These are phyloP conservation scores for Phytophthora parvispora DNA, from an alignment of 352 stramenopile species.

Conservation along the genomic window DNA sequence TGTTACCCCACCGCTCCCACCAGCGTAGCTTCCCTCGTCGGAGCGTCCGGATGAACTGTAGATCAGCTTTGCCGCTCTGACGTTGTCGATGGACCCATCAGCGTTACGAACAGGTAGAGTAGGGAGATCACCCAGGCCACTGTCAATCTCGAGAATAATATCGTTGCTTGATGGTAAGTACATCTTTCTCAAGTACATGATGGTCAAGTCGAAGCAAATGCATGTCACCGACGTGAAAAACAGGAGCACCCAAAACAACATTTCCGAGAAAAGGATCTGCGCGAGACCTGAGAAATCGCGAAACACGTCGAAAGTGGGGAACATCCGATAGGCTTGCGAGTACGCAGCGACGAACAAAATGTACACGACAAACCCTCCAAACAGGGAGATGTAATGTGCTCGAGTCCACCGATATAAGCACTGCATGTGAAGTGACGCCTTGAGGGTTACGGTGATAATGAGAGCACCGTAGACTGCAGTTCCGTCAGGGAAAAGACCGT, in stretches of 20 bases:
- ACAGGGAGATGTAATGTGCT: conserved; percentile 75
- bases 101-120: conserved; percentile 17
- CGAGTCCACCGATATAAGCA: conserved; percentile 79
- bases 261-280: conserved; percentile 62
- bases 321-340: conserved; percentile 69
- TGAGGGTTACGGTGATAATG: conserved; percentile 83
- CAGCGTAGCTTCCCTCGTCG: conserved; percentile 40
- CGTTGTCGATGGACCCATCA: conserved; percentile 17
- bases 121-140: conserved; percentile 55
- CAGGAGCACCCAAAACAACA: conserved; percentile 71
- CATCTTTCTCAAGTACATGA: conserved; percentile 87
- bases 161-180: conserved; percentile 86
- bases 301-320: conserved; percentile 79
- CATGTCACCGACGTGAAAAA: conserved; percentile 74
- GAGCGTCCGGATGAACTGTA: conserved; percentile 44
- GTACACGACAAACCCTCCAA: conserved; percentile 72
- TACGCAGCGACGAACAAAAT: conserved; percentile 80
- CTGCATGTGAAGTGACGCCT: conserved; percentile 81
- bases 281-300: conserved; percentile 79
- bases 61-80: conserved; percentile 21
- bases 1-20: neutral
- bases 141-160: conserved; percentile 90
- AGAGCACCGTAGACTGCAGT: conserved; percentile 85
- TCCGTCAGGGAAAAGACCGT: conserved; percentile 78
- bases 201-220: conserved; percentile 66